These are phyloP conservation scores for Umbilicus rupestris DNA, from an alignment of 164 flowering plant species.

Conservation along the genomic window DNA sequence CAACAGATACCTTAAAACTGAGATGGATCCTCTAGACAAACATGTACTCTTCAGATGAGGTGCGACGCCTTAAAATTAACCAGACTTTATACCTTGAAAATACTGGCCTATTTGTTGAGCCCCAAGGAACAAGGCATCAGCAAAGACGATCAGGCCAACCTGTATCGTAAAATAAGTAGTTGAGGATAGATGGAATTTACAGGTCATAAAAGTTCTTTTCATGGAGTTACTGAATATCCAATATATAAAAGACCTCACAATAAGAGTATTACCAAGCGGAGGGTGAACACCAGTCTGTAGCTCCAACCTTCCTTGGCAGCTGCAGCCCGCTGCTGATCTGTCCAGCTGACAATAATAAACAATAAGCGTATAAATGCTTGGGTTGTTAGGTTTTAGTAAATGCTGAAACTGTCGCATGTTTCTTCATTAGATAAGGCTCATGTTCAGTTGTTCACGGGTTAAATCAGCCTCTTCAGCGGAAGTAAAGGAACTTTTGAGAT, in stretches of 20 bases:
- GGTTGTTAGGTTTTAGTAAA: background rate
- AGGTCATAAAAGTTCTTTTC: background rate
- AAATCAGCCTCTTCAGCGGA: background rate
- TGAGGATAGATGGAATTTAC: constrained; percentile 2
- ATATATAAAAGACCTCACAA: background rate
- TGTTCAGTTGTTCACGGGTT: background rate
- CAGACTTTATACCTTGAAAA: constrained; percentile 40
- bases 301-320: constrained; percentile 90
- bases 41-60: no score
- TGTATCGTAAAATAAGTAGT: constrained; percentile 18
- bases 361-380: background rate
- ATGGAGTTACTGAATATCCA: background rate
- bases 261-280: constrained; percentile 56
- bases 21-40: no score
- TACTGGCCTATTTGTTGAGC: constrained; percentile 60
- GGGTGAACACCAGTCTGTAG: constrained; percentile 67
- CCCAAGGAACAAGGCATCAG: constrained; percentile 76
- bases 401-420: background rate
- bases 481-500: background rate
- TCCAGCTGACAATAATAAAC: constrained; percentile 50
- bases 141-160: constrained; percentile 65
- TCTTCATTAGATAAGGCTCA: background rate
- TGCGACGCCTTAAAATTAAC: background rate
- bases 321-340: constrained; percentile 87
- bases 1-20: no score